Base-by-base conservation (phyloP, 2,329 filamentous ascomycete genomes). In the Capronia epimyces region DNA sequence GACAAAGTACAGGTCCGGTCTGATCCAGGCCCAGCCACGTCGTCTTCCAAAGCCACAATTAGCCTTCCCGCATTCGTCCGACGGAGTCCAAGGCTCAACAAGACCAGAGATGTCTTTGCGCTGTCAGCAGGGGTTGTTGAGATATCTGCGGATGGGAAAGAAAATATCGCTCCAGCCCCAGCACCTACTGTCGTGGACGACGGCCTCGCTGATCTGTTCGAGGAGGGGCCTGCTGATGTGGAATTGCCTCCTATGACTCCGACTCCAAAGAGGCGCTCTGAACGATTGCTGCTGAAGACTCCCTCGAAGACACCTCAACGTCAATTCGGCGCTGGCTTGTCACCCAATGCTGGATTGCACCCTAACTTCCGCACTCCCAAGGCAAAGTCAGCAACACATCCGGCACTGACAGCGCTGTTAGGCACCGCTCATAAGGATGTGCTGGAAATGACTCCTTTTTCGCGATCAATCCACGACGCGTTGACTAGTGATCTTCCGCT, bases 151-250 rank as follows among this genome's bases (percentile, higher is more conserved):
- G 47, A 68, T 70, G 43, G 78, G 82, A 82, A 83, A 60, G 80
- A 83, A 64, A 83, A 83, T 56, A 67, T 67, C 43, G 72, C 70
- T 10, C 73, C 75, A 4, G 62, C 65, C 5, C 15, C n/a, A 37
- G 34, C 15, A 18, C 15, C 34, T 8, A 52, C 65, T n/a, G 36
- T 53, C 13, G 22, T 52, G 16, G 66, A 70, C 31, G 77, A 83
- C 54, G 76, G 78, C 29, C 66, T 86, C 4, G 77, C 81, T 34
- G 74, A 78, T 43, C 75, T 93, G 3, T 90, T 93, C 61, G 82
- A 83, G 50, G 76, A 84, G 72, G 62, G 77, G 68, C 55, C 71
- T 2, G 54, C 49, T 47, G 66, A 62, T 49, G 67, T 57, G 32
- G 66, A 60, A 63, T 67, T 62, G 64, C 70, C 60, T 60, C 64